Evolutionary conservation across 202 grass and related monocot species (phyloP), one percentile per base, ranked within the genome.

Genomic region (Setaria italica): DNA sequence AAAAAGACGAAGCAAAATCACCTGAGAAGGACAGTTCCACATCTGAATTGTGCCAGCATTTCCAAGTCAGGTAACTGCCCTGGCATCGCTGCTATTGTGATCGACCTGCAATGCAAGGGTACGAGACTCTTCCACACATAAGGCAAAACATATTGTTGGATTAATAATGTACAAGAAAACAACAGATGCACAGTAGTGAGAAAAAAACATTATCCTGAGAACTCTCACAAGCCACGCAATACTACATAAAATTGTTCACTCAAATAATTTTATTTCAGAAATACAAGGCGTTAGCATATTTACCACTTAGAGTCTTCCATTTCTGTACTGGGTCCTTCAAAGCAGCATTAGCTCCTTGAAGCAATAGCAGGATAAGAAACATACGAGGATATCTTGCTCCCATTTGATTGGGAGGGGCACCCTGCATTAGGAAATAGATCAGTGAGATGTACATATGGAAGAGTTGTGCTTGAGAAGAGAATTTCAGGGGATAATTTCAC

Each of bases 251-350:
- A 33, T 54, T 74, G 48, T 53, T 74, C 48, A 35, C 17, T 34
- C 29, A 74, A 19, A 54, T 74, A 29, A 47, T 12, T 53, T 35
- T 53, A 29, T 74, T 65, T 11, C 30, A 35, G 51, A 47, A 34
- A 74, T 54, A 74, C 32, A 74, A 54, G 30, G 69, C 2, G 41
- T 59, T 30, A 88, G 59, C 62, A 82, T 32, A 58, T 45, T 49
- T 94, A 99, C 96, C 97, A 9, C 43, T 89, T 72, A 99, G 88
- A 46, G 93, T 94, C 85, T 72, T 82, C 97, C 97, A 99, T 88
- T 91, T 88, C 11, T 77, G 74, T 49, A 55, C 48, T 41, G 68
- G 80, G 73, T 39, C 45, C 37, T 71, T 90, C 19, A 33, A 32
- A 64, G 90, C 95, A 33, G 91, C 89, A 69, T 62, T 85, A 71